Base-by-base conservation (phyloP, 257 asterid species). In the Penstemon newberryi region DNA sequence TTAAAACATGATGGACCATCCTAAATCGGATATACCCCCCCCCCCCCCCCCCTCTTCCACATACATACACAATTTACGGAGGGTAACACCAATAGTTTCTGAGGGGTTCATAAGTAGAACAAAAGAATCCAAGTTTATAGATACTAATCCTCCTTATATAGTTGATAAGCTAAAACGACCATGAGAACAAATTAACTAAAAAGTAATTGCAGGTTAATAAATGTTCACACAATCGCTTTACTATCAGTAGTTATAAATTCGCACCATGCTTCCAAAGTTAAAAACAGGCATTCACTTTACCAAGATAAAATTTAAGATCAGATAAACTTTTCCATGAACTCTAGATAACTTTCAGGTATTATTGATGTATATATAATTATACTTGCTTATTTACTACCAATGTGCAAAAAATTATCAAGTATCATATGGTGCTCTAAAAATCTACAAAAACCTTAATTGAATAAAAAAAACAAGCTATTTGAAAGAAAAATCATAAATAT, bases 351-450 rank as follows among this genome's bases (percentile, higher is more conserved):
- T 58, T 45, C 38, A 40, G 8, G 51, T 4, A 33, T 9, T 50
- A 41, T 25, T 1, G 19, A 18, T 25, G 33, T 25, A 19, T 63
- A 56, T 37, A 38, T 10, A 70, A 63, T 42, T 56, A 60, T 25
- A 25, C 33, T 25, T 25, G 33, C 33, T 25, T 45, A 57, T 63
- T 7, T 19, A 43, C 64, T 33, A 55, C 10, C 37, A 67, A 62
- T 40, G 4, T 7, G 38, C 3, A 38, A 37, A 4, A 38, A 37
- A 62, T 44, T 11, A 57, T 37, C 7, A 39, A 3, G 5, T 40
- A 38, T 51, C 54, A 72, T 41, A 46, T 8, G 37, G 41, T 49
- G 63, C 62, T 51, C 65, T 47, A 25, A 65, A 64, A 60, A 42
- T 37, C 8, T 40, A 46, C 44, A 60, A 52, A 53, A 10, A 37